Base-by-base conservation (phyloP, 495 filamentous ascomycete genomes). In the Rusavskia elegans region DNA sequence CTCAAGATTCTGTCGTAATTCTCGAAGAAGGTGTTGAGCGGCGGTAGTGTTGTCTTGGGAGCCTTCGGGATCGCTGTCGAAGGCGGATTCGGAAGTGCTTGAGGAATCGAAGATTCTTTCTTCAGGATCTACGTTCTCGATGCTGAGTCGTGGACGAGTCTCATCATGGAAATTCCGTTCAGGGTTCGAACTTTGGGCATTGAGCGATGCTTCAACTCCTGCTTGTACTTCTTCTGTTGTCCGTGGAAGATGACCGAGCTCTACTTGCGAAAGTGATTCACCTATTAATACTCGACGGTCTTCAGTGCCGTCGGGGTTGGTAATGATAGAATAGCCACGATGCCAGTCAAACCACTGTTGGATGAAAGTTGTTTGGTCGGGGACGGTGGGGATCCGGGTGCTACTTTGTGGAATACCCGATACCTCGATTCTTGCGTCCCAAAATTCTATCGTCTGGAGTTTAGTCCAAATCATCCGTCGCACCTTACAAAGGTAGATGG, bases 311-410 rank as follows among this genome's bases (percentile, higher is more conserved):
- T 68, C 65, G 38, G 60, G 52, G 9, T 40, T 44, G 48, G 27
- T 53, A n/a, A 64, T 63, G 20, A 64, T 59, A 45, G 64, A 54
- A 48, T 66, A 71, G 7, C 68, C 69, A 49, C 60, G 55, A 53
- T 71, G 64, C 53, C 63, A 70, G 32, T 72, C 69, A 56, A 63
- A 69, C 69, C 69, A 72, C 13, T 56, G 52, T 35, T 63, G 45
- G 27, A 71, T 51, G 48, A 71, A 72, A 17, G 58, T 64, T 9
- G 54, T 57, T 55, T 72, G 69, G 57, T 70, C 65, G 5, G 69
- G 69, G 16, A 60, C 45, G 16, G 63, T 52, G 27, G 69, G 69
- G 36, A 72, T 66, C 49, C 62, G 58, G 10, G 67, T 67, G 39
- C 63, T 57, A 5, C 49, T 53, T 2, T 61, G 46, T 10, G 59